Evolutionary conservation across 2,329 filamentous ascomycete species (phyloP).

Genomic region (Thelonectria discophora): DNA sequence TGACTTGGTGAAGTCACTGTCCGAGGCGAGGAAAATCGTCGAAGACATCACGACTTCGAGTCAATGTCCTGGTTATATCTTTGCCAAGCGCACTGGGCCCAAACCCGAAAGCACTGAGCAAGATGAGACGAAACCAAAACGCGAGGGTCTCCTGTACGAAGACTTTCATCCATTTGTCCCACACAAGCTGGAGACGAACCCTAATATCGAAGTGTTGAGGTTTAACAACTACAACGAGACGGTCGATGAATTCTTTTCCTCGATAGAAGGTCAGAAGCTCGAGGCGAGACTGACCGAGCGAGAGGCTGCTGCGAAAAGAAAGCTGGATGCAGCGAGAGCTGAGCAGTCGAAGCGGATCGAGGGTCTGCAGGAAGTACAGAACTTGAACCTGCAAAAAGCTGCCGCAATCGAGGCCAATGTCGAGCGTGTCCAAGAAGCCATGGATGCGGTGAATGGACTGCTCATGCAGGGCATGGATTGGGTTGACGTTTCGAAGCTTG

Average conservation of each 20-base stretch:
- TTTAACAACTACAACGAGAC: conserved; percentile 91
- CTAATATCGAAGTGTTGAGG: conserved; percentile 73
- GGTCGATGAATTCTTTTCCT: conserved; percentile 97
- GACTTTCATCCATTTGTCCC: conserved; percentile 96
- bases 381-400: conserved; percentile 86
- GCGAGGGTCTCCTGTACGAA: conserved; percentile 76
- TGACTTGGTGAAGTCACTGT: conserved; percentile 72
- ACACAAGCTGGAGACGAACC: conserved; percentile 76
- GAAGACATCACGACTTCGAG: conserved; percentile 72
- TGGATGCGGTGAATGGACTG: conserved; percentile 91
- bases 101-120: conserved; percentile 41
- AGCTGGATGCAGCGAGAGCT: conserved; percentile 82
- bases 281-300: conserved; percentile 84
- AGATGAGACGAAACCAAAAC: conserved; percentile 48
- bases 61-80: conserved; percentile 82
- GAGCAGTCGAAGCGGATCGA: conserved; percentile 89
- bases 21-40: conserved; percentile 75
- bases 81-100: conserved; percentile 70
- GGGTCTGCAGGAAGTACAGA: conserved; percentile 81
- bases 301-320: conserved; percentile 82
- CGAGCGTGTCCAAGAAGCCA: conserved; percentile 90
- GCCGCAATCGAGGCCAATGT: conserved; percentile 90
- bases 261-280: conserved; percentile 90
- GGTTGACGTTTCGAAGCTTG: conserved; percentile 87
- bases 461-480: conserved; percentile 97